Conservation (phyloP, 495 filamentous ascomycete genomes). For the Penicillium turbatum region DNA sequence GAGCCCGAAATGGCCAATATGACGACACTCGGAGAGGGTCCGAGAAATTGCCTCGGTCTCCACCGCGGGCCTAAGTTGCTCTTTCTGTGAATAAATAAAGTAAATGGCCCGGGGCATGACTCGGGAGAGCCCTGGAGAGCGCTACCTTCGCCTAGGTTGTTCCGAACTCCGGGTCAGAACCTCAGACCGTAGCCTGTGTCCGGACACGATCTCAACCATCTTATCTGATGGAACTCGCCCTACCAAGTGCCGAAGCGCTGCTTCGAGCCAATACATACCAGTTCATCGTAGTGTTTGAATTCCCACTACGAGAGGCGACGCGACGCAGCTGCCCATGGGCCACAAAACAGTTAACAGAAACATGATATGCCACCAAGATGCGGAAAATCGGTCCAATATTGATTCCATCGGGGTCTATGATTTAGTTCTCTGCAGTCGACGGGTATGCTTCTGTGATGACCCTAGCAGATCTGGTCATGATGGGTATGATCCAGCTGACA, state of each 20-base stretch:
- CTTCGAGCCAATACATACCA: too few relatives aligned
- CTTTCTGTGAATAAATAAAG: background rate
- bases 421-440: constrained; percentile 43
- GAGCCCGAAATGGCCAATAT: too few relatives aligned
- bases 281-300: constrained; percentile 14
- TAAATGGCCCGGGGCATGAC: too few relatives aligned
- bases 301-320: constrained; percentile 26
- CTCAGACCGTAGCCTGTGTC: too few relatives aligned
- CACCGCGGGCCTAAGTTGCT: background rate
- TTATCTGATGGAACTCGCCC: constrained; percentile 4
- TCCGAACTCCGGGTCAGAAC: background rate
- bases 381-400: constrained; percentile 39
- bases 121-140: too few relatives aligned
- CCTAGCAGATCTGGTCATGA: background rate
- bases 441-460: constrained; percentile 19
- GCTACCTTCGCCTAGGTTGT: background rate
- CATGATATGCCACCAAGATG: constrained; percentile 44
- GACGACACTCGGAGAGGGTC: background rate
- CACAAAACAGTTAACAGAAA: constrained; percentile 41
- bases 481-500: background rate
- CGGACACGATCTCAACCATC: background rate
- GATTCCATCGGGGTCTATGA: constrained; percentile 43
- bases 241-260: background rate
- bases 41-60: background rate
- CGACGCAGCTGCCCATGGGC: constrained; percentile 38